Evolutionary conservation across 345 rosid genomes (phyloP), one percentile per base, ranked within the genome.

Genomic region (Rhizophora apiculata): DNA sequence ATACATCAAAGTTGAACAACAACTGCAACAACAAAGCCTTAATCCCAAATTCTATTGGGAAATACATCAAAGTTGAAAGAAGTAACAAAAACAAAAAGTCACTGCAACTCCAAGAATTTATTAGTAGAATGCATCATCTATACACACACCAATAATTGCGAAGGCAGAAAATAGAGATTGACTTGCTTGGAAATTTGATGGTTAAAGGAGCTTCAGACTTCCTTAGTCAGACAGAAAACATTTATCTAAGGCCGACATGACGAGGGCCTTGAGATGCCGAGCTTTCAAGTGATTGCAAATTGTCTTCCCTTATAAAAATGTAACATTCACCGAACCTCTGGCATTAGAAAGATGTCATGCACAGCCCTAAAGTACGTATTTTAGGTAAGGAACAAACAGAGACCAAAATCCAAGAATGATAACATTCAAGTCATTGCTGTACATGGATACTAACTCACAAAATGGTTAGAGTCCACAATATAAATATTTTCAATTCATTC

Each of bases 321-420:
- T 77, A 73, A 83, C 72, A 75, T 72, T 58, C 62, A 58, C 65
- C 15, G 51, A 68, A 64, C 69, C 82, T 52, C 60, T 82, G 8
- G 75, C 60, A 74, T 72, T 82, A 72, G 82, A 71, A 78, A 92
- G 98, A 77, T 84, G 85, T 34, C 71, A 72, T 60, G 85, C 79
- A 67, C 87, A 87, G 67, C 82, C 83, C 70, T 87, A 93, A 52
- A 87, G 86, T 77, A 95, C 43, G 72, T 82, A 85, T 76, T 92
- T 92, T 82, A 90, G 88, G 77, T 90, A 95, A 22, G 96, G 93
- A 55, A 95, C 96, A 77, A 92, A 90, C 48, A 95, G 80, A 26
- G 96, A 90, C 81, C 99, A 90, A 87, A 83, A 83, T 4, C 27
- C n/a, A 62, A 30, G 58, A 72, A 61, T 16, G 22, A 67, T 46